phyloP scores from a whole-genome alignment of 805 yeast genomes.

The Nakazawaea sp. region DNA sequence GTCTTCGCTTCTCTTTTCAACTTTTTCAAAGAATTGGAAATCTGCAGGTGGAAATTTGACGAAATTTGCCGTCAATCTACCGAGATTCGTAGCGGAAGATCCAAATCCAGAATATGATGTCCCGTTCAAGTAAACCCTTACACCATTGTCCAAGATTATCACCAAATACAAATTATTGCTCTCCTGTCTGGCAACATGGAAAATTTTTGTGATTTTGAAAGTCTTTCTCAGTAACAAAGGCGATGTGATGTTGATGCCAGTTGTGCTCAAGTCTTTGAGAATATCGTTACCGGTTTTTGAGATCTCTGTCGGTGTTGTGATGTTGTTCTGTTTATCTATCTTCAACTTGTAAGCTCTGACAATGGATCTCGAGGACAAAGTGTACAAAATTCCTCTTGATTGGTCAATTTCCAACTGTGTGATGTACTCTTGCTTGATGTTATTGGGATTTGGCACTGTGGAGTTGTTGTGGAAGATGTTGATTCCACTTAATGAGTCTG shows the following conservation, averaged over 20 bases:
- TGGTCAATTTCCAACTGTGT: conserved; percentile 66
- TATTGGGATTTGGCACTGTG: conserved; percentile 3
- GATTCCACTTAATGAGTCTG: conserved; percentile 19
- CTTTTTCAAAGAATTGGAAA: conserved; percentile 20
- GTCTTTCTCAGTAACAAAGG: conserved; percentile 47
- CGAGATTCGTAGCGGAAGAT: conserved; percentile 13
- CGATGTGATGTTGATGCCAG: conserved; percentile 21
- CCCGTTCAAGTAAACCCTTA: conserved; percentile 62
- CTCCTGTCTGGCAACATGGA: conserved; percentile 55
- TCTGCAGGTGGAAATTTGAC: conserved; percentile 41
- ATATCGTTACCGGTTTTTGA: conserved; percentile 38
- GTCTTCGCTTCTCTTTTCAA: conserved; percentile 13
- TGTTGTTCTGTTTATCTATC: conserved; percentile 30
- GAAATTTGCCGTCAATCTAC: conserved; percentile 28
- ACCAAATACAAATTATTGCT: conserved; percentile 65
- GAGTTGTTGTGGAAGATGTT: conserved; percentile 14
- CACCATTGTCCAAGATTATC: conserved; percentile 80
- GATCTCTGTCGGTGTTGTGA: conserved; percentile 20
- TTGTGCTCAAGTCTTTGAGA: conserved; percentile 38
- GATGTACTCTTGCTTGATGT: conserved; percentile 46
- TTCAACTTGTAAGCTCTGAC: conserved; percentile 69
- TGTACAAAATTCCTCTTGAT: conserved; percentile 68
- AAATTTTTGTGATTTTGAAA: conserved; percentile 56
- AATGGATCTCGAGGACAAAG: conserved; percentile 76
- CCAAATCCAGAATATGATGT: conserved; percentile 19